Percentiles rank a stretch among this genome's conserved stretches.
Conservation (phyloP, 768 basidiomycete genomes). For the Boletus subcaerulescens region DNA sequence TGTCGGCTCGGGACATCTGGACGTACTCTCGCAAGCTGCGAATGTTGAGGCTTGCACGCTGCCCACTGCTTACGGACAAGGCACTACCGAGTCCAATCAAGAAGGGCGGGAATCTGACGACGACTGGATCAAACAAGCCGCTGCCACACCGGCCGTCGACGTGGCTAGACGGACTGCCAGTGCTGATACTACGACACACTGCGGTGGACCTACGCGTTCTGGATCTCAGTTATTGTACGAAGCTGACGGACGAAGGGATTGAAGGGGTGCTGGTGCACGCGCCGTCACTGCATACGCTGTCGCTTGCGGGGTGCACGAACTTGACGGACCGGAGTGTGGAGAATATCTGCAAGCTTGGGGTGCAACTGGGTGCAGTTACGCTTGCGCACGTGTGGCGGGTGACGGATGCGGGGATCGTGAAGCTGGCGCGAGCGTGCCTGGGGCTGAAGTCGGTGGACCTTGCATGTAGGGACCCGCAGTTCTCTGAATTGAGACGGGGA, state of each 20-base stretch:
- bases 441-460: slow-evolving; percentile 81
- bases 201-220: slow-evolving; percentile 75
- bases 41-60: slow-evolving; percentile 74
- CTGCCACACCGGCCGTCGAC: slow-evolving; percentile 54
- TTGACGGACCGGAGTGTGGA: slow-evolving; percentile 72
- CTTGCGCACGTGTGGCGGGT: slow-evolving; percentile 77
- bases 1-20: slow-evolving; percentile 79
- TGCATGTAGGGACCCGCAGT: slow-evolving; percentile 58
- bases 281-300: slow-evolving; percentile 70
- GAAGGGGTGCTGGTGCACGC: slow-evolving; percentile 74
- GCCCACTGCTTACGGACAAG: slow-evolving; percentile 71
- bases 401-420: slow-evolving; percentile 72
- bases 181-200: slow-evolving; percentile 58
- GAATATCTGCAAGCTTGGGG: slow-evolving; percentile 67
- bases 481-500: neutral
- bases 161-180: slow-evolving; percentile 61
- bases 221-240: slow-evolving; percentile 70
- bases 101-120: slow-evolving; percentile 26
- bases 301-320: slow-evolving; percentile 70
- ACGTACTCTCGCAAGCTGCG: slow-evolving; percentile 75
- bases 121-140: slow-evolving; percentile 43
- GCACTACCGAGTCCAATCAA: slow-evolving; percentile 61
- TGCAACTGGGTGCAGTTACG: slow-evolving; percentile 74
- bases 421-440: slow-evolving; percentile 65
- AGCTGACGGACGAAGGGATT: slow-evolving; percentile 72